Evolutionary conservation across 805 yeast genomes (phyloP).

Genomic region (Metschnikowia picachoensis): DNA sequence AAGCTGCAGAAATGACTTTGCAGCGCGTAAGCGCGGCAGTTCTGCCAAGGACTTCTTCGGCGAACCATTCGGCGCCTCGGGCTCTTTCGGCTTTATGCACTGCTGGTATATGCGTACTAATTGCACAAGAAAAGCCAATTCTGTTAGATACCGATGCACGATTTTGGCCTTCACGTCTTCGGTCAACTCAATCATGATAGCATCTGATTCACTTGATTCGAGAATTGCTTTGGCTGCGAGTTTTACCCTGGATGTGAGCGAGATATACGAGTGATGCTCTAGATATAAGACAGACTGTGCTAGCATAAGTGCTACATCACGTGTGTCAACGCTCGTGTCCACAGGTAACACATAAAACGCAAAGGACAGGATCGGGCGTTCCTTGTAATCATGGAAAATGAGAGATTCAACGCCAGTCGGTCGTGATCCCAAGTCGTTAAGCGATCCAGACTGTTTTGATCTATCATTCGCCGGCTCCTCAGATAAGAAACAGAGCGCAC

Average conservation of each 20-base stretch:
- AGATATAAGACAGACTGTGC: constrained; percentile 49
- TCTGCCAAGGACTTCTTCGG: constrained; percentile 3
- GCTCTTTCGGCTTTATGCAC: constrained; percentile 17
- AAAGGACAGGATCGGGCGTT: constrained; percentile 19
- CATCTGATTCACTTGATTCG: constrained; percentile 9
- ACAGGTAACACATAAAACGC: constrained; percentile 23
- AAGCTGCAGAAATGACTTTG: constrained; percentile 6
- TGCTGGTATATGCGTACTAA: constrained; percentile 57
- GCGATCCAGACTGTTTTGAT: constrained; percentile 14
- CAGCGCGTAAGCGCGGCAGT: constrained; percentile 5
- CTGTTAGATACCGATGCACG: constrained; percentile 45
- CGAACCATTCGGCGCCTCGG: constrained; percentile 1
- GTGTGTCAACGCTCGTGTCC: constrained; percentile 12
- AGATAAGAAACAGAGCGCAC: constrained; percentile 55
- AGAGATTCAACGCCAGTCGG: background rate
- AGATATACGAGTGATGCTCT: constrained; percentile 48
- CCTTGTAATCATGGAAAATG: constrained; percentile 22
- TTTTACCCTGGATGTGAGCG: constrained; percentile 32
- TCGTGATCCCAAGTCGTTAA: background rate
- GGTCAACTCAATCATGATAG: constrained; percentile 10
- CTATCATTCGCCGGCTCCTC: constrained; percentile 38
- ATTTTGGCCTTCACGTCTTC: constrained; percentile 40
- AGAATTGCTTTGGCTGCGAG: constrained; percentile 32
- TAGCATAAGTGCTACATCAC: constrained; percentile 25
- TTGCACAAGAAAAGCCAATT: constrained; percentile 59